These are phyloP conservation scores for Immersiella caudata DNA, from an alignment of 495 filamentous ascomycete species.

Conservation along the genomic window DNA sequence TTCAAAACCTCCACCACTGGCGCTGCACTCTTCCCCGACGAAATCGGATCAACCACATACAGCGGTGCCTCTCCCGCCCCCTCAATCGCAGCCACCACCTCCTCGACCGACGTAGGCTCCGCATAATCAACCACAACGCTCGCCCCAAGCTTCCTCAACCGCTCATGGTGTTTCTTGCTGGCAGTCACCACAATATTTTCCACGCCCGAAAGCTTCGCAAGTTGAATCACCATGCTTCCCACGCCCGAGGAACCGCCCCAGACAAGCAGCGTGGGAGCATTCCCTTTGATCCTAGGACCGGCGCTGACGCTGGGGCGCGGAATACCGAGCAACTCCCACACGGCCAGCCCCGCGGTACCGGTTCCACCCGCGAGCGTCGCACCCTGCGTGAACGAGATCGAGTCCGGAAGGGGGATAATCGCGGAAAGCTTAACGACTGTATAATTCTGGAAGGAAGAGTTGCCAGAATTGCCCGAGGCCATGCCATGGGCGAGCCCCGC, in stretches of 20 bases:
- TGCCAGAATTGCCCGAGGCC: conserved; percentile 18
- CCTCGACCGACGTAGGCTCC: conserved; percentile 32
- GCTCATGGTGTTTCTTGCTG: conserved; percentile 56
- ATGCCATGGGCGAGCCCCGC: conserved; percentile 37
- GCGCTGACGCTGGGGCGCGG: conserved; percentile 15
- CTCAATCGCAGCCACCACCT: conserved; percentile 37
- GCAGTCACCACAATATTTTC: conserved; percentile 58
- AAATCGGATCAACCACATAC: conserved; percentile 16
- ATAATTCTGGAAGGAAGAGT: conserved; percentile 44
- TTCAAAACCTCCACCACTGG: conserved; percentile 5
- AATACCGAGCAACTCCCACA: conserved; percentile 40
- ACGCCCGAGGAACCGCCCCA: conserved; percentile 63
- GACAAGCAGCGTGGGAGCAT: conserved; percentile 48
- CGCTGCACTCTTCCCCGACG: background rate
- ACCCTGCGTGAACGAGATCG: conserved; percentile 45
- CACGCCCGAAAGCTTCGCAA: conserved; percentile 59
- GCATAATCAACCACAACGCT: conserved; percentile 62
- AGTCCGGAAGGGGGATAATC: conserved; percentile 43
- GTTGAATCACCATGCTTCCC: conserved; percentile 64
- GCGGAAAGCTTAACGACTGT: conserved; percentile 35
- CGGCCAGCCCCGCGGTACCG: conserved; percentile 54
- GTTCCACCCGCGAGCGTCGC: conserved; percentile 52
- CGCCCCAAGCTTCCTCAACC: conserved; percentile 58
- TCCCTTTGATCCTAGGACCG: conserved; percentile 9
- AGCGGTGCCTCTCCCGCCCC: conserved; percentile 27